Evolutionary conservation across 495 filamentous ascomycete genomes (phyloP).

Genomic region (Tuber microsphaerosporum): DNA sequence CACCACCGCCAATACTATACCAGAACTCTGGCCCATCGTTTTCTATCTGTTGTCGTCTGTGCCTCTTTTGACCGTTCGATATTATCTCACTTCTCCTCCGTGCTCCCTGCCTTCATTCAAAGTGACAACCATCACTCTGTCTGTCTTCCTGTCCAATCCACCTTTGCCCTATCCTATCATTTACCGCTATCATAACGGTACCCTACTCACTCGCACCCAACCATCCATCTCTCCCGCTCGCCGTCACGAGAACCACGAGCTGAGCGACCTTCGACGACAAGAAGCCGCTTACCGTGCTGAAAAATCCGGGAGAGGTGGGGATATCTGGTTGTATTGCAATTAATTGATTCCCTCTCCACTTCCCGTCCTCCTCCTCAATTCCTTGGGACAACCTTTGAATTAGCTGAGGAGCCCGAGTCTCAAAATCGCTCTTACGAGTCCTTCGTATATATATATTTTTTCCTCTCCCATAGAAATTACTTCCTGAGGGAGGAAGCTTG

Average conservation of each 20-base stretch:
- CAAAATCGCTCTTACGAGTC: not conserved
- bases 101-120: not conserved
- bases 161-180: not conserved
- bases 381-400: not conserved
- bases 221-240: not conserved
- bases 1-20: not conserved
- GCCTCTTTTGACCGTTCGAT: not conserved
- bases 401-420: not conserved
- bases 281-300: not conserved
- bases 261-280: not conserved
- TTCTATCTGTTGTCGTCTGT: not conserved
- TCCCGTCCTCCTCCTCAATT: not conserved
- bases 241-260: conserved; percentile 2
- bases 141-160: not conserved
- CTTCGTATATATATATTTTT: not conserved
- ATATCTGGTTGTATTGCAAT: not conserved
- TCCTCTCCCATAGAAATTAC: not conserved
- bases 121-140: not conserved
- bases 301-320: not conserved
- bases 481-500: not conserved
- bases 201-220: not conserved
- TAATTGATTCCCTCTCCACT: not conserved
- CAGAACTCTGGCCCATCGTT: not conserved
- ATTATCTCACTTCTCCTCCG: not conserved
- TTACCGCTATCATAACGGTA: not conserved